Conservation (phyloP, 208 protist species). For the Acanthamoeba lenticulata region DNA sequence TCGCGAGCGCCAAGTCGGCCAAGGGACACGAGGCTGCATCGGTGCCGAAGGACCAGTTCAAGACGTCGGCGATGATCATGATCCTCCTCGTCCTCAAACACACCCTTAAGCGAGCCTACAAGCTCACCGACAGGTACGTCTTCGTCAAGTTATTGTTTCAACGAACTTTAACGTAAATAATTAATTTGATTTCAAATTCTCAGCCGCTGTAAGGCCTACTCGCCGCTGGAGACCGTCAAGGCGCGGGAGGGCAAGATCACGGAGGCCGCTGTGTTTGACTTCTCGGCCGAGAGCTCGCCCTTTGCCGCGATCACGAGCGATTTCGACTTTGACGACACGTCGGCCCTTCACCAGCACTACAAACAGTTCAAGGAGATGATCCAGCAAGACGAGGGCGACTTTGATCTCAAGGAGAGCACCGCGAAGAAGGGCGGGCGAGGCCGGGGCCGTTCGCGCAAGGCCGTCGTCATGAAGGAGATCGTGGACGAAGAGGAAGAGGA, state of each 20-base stretch:
- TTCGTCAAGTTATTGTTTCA: background rate
- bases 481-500: conserved; percentile 8
- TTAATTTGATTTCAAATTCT: background rate
- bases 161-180: background rate
- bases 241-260: conserved; percentile 32
- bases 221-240: conserved; percentile 22
- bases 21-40: background rate
- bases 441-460: background rate
- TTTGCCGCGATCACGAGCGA: conserved; percentile 11
- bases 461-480: background rate
- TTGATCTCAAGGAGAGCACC: conserved; percentile 15
- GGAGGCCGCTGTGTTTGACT: conserved; percentile 3
- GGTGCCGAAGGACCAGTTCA: conserved; percentile 32
- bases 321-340: conserved; percentile 20
- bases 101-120: conserved; percentile 55
- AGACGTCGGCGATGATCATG: conserved; percentile 54
- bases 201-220: conserved; percentile 54
- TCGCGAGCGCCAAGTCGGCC: background rate
- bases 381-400: conserved; percentile 51
- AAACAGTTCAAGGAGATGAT: conserved; percentile 62
- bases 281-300: conserved; percentile 24
- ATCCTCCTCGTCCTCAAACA: conserved; percentile 57
- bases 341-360: background rate
- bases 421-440: background rate
- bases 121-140: conserved; percentile 41